Evolutionary conservation across 768 basidiomycete genomes (phyloP).

Genomic region (Tricholoma saponaceum): DNA sequence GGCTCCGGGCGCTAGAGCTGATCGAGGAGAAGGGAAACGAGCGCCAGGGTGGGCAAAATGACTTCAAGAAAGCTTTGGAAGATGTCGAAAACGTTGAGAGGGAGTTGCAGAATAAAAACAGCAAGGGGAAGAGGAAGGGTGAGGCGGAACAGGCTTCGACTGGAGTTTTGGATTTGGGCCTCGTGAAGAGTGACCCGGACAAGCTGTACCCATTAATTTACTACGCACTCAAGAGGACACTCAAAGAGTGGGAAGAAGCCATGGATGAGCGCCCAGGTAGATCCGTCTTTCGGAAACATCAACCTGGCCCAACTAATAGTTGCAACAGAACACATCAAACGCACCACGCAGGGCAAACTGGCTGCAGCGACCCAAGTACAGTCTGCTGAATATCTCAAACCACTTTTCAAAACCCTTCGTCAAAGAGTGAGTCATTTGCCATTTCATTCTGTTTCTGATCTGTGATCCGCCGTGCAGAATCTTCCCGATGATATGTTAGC

Average conservation of each 20-base stretch:
- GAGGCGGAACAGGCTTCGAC: constrained; percentile 48
- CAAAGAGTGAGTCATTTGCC: constrained; percentile 62
- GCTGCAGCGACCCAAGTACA: constrained; percentile 96
- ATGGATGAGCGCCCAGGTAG: constrained; percentile 91
- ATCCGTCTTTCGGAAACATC: constrained; percentile 13
- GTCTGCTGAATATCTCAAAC: constrained; percentile 95
- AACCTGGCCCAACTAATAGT: constrained; percentile 2
- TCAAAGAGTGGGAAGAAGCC: constrained; percentile 96
- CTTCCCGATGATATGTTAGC: constrained; percentile 81
- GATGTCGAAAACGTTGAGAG: constrained; percentile 81
- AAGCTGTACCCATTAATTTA: constrained; percentile 97
- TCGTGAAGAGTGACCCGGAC: constrained; percentile 89
- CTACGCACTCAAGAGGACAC: constrained; percentile 84
- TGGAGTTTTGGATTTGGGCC: constrained; percentile 69
- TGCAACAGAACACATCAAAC: constrained; percentile 72
- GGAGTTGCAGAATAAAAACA: constrained; percentile 55
- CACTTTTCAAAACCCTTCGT: constrained; percentile 87
- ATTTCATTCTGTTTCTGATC: not conserved
- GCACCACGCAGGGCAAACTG: constrained; percentile 85
- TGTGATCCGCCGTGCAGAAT: constrained; percentile 36
- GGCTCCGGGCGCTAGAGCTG: constrained; percentile 89
- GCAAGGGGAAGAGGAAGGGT: constrained; percentile 63
- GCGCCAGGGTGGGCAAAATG: constrained; percentile 83
- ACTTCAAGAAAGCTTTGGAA: constrained; percentile 87
- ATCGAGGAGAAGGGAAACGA: constrained; percentile 88